Conservation (phyloP, 2,329 filamentous ascomycete species). For the Rasamsonia emersonii region DNA sequence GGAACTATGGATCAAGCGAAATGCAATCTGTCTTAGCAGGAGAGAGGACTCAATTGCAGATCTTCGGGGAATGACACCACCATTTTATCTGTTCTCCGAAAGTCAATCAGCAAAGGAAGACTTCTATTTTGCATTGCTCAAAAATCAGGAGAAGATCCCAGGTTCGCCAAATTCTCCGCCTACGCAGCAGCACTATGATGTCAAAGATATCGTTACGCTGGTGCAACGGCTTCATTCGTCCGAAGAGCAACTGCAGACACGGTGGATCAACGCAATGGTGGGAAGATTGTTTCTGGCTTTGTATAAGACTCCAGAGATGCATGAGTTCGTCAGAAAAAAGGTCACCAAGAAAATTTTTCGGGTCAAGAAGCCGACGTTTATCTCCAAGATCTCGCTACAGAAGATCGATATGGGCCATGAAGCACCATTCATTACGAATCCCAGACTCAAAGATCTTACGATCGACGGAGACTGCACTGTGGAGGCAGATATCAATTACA, state of each 20-base stretch:
- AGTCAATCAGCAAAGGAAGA: conserved; percentile 96
- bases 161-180: conserved; percentile 52
- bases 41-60: conserved; percentile 48
- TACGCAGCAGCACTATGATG: conserved; percentile 65
- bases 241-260: conserved; percentile 79
- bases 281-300: conserved; percentile 81
- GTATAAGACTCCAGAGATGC: conserved; percentile 75
- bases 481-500: conserved; percentile 81
- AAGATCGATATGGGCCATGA: conserved; percentile 79
- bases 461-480: conserved; percentile 84
- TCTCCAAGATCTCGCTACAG: conserved; percentile 74
- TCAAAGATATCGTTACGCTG: conserved; percentile 77
- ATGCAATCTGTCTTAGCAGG: conserved; percentile 73
- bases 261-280: conserved; percentile 88
- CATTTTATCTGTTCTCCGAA: conserved; percentile 90
- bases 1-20: conserved; percentile 91
- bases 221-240: conserved; percentile 87
- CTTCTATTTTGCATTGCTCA: conserved; percentile 88
- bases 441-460: conserved; percentile 77
- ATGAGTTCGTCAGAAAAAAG: conserved; percentile 70
- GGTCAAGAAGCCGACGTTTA: conserved; percentile 83
- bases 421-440: conserved; percentile 81
- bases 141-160: conserved; percentile 66
- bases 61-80: conserved; percentile 55
- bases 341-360: conserved; percentile 94